Percentiles rank a stretch among this genome's conserved stretches.
Conservation (phyloP, 2,329 filamentous ascomycete species). For the Fusarium beomiforme region DNA sequence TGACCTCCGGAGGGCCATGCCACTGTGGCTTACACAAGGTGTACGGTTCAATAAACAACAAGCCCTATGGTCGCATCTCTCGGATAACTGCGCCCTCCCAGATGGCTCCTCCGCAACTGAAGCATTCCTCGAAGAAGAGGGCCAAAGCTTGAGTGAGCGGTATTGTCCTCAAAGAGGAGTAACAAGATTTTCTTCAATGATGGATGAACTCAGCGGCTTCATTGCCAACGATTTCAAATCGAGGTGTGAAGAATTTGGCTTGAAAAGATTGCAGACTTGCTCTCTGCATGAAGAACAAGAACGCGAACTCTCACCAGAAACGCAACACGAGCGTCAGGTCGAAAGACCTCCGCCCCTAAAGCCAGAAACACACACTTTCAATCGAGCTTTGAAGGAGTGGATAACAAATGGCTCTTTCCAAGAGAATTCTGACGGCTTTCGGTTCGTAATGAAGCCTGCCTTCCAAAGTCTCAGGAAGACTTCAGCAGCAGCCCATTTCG, state of each 20-base stretch:
- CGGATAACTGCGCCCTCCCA: rapidly evolving
- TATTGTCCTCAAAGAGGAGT: constrained; percentile 54
- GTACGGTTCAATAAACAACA: constrained; percentile 58
- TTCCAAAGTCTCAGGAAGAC: constrained; percentile 29
- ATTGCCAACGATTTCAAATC: background rate
- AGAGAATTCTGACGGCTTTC: background rate
- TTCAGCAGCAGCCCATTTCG: constrained; percentile 25
- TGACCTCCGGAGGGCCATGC: constrained; percentile 19
- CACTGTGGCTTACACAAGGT: constrained; percentile 70
- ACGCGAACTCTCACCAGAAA: constrained; percentile 71
- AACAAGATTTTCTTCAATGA: background rate
- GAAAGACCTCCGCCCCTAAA: constrained; percentile 53
- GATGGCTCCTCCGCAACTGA: constrained; percentile 39
- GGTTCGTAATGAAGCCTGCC: constrained; percentile 8
- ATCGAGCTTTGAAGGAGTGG: constrained; percentile 50
- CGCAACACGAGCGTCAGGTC: constrained; percentile 67
- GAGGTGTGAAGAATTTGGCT: constrained; percentile 13
- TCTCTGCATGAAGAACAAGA: constrained; percentile 73
- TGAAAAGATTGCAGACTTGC: background rate
- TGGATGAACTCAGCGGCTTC: background rate
- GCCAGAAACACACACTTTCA: constrained; percentile 54
- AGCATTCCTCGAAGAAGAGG: constrained; percentile 65
- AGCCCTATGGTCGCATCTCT: constrained; percentile 44
- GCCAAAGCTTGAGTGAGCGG: constrained; percentile 59
- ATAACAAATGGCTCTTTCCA: constrained; percentile 8